Base-by-base conservation (phyloP, 2,329 filamentous ascomycete species). In the Neocucurbitaria cava region DNA sequence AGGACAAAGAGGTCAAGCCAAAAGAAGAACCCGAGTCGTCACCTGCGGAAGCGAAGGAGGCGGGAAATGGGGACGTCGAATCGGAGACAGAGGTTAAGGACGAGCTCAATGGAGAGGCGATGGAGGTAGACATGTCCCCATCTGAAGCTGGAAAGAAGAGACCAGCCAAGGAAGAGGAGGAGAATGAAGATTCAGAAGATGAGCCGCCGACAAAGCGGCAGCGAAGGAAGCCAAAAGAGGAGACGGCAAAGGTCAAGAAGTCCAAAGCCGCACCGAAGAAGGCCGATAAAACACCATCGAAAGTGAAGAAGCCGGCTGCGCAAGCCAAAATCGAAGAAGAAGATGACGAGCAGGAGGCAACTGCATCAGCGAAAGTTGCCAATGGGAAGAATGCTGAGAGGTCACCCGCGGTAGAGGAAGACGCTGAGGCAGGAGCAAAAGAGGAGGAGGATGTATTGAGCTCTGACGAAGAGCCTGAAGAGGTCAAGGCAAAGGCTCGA, bases 401-500 rank as follows among this genome's bases (percentile, higher is more conserved):
- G 46, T 64, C 68, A 20, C 67, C 71, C 4, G 62, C 58, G 21
- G 46, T 18, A 40, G 56, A 62, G 15, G 60, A 67, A 11, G 65
- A 69, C n/a, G 54, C 52, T 24, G 62, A 56, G 36, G 61, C 68
- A 18, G 41, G 13, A 64, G 63, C 46, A 59, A 62, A 42, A 71
- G 38, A 66, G 57, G 69, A 68, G 20, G 68, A 76, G 5, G 79
- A 78, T 6, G 66, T 75, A 13, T 67, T 78, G 3, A 86, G 86
- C 51, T 85, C 83, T 20, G 83, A 84, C 8, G 81, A 83, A 43
- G 82, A 90, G 66, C 91, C 91, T 70, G 87, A 91, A 1, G 87
- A 89, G 62, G 76, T 87, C 42, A 86, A 87, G 45, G 88, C 86
- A 38, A 93, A 96, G 76, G 88, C 87, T 42, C 87, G 91, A 40